These are phyloP conservation scores for Scolecobasidium constrictum DNA, from an alignment of 2,329 filamentous ascomycete genomes.

Conservation along the genomic window DNA sequence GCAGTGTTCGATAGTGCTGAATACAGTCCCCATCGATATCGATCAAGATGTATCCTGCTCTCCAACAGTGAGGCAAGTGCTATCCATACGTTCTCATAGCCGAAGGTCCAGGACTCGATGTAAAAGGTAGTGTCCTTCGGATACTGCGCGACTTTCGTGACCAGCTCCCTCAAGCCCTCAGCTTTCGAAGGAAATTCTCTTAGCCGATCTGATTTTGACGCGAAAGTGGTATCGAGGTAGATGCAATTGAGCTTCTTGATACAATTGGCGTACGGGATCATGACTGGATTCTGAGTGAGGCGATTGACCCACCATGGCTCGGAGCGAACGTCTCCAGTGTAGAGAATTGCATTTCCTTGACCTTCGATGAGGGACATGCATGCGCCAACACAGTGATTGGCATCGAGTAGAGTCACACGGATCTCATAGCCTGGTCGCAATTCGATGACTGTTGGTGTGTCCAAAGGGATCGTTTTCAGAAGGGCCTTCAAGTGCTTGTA, in stretches of 20 bases:
- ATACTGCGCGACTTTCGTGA: conserved; percentile 57
- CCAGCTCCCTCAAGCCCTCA: conserved; percentile 63
- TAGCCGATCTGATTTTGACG: conserved; percentile 37
- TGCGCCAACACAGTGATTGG: conserved; percentile 82
- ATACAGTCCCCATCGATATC: conserved; percentile 69
- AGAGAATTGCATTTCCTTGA: conserved; percentile 66
- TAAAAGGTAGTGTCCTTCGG: conserved; percentile 69
- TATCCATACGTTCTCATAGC: conserved; percentile 87
- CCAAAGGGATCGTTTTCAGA: conserved; percentile 69
- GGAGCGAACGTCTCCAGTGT: conserved; percentile 80
- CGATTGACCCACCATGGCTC: conserved; percentile 79
- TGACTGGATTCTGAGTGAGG: conserved; percentile 56
- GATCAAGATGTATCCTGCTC: conserved; percentile 69
- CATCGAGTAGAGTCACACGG: conserved; percentile 75
- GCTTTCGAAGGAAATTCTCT: conserved; percentile 52
- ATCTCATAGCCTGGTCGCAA: conserved; percentile 58
- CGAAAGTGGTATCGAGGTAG: conserved; percentile 83
- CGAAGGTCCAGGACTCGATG: conserved; percentile 82
- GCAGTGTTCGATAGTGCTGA: conserved; percentile 38
- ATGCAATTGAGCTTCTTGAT: conserved; percentile 55
- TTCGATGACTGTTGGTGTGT: conserved; percentile 68
- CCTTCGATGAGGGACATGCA: conserved; percentile 90
- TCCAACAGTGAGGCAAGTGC: conserved; percentile 61
- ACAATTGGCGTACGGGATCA: conserved; percentile 58
- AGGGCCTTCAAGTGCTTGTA: conserved; percentile 67